A percentile compares a stretch with the other conserved stretches of the same genome.
These are phyloP conservation scores for Biscutella laevigata DNA, from an alignment of 441 rosid genomes.

Conservation along the genomic window DNA sequence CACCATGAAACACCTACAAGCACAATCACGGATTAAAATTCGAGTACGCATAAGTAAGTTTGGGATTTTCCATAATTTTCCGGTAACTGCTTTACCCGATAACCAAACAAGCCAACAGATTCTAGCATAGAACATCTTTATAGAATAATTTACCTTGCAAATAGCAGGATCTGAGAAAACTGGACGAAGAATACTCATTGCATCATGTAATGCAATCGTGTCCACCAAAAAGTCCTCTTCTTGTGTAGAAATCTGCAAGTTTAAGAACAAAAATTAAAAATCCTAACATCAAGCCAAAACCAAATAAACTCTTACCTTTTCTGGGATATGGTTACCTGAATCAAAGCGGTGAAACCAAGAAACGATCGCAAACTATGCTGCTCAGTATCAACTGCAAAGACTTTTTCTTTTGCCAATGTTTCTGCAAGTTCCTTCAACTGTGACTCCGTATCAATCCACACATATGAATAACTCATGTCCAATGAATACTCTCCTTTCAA, in stretches of 20 bases:
- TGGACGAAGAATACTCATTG: slow-evolving; percentile 55
- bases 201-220: slow-evolving; percentile 69
- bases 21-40: not conserved
- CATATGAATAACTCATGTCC: slow-evolving; percentile 39
- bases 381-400: slow-evolving; percentile 82
- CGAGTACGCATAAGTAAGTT: not conserved
- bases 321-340: slow-evolving; percentile 44
- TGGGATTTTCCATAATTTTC: no score
- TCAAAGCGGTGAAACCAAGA: slow-evolving; percentile 80
- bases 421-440: slow-evolving; percentile 57
- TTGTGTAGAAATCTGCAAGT: slow-evolving; percentile 57
- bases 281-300: not conserved
- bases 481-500: slow-evolving; percentile 24
- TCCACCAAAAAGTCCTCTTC: slow-evolving; percentile 72
- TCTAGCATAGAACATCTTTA: not conserved
- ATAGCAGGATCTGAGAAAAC: slow-evolving; percentile 66
- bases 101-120: not conserved
- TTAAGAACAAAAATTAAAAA: not conserved
- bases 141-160: slow-evolving; percentile 53
- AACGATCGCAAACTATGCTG: slow-evolving; percentile 80
- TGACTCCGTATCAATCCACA: slow-evolving; percentile 63
- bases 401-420: slow-evolving; percentile 39
- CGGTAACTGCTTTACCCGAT: no score
- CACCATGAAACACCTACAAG: slow-evolving; percentile 86
- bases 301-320: not conserved